Evolutionary conservation across 805 yeast species (phyloP), one percentile per base, ranked within the genome.

Genomic region (Kluyveromyces dobzhanskii): DNA sequence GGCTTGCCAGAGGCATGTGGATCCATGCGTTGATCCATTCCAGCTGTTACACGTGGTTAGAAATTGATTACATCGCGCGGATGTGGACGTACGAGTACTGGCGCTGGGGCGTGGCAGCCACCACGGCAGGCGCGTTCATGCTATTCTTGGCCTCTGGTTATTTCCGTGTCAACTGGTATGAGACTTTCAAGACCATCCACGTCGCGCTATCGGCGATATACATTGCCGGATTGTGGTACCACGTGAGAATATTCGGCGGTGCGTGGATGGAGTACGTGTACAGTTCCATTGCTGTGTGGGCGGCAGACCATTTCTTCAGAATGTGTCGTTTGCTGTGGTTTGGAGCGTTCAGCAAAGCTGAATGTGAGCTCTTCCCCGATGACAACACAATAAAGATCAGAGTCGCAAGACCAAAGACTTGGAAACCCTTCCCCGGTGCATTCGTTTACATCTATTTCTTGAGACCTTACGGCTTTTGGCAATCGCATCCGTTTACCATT

Each of bases 251-350:
- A n/a, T 19, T 41, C 26, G 35, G 41, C 11, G 37, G 30, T 14
- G 21, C 13, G 13, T 69, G 61, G 66, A 51, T 54, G 42, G 63
- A 60, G 26, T 67, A 67, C 64, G 47, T 69, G 21, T 58, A 58
- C 38, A 59, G 61, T 2, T 51, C 71, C 2, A 44, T 64, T 9
- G 56, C 51, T 1, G 47, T 69, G 11, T 71, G 76, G 76, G 66
- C 62, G 1, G 66, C 75, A 45, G 92, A 85, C 53, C 64, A 87
- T 36, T 40, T 74, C 0, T 48, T 73, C 3, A 68, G 94, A 43
- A 42, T 77, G 10, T 56, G 69, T 1, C 67, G 84, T 38, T 56
- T 84, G 2, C 33, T 70, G 12, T 49, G 61, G 26, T 78, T 79
- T 43, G 94, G 94, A 4, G 74, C 69, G 7, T 30, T 30, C 32